phyloP scores from a whole-genome alignment of 225 moss, liverwort and hornwort genomes.

The Sphagnum contortum region DNA sequence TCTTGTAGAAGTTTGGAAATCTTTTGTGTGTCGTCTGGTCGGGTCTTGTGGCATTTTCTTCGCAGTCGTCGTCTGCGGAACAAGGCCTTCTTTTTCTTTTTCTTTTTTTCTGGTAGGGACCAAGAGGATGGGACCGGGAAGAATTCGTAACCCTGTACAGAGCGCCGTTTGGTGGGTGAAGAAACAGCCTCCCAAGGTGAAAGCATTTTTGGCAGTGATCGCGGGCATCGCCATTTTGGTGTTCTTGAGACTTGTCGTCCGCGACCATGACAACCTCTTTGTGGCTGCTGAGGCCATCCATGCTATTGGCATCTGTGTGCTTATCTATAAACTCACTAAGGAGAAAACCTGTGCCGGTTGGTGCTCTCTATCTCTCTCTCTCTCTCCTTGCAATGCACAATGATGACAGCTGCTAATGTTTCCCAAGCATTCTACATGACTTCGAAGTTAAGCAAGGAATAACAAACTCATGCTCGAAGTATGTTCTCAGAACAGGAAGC shows the following conservation, averaged over 20 bases:
- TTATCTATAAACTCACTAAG: conserved; percentile 65
- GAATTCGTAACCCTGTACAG: conserved; percentile 24
- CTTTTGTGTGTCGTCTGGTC: too few species aligned
- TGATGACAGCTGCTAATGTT: too few species aligned
- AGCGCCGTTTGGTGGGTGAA: conserved; percentile 58
- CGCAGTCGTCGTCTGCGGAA: too few species aligned
- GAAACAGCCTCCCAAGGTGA: conserved; percentile 33
- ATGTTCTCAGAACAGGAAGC: too few species aligned
- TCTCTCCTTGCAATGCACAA: background rate
- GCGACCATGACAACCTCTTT: conserved; percentile 46
- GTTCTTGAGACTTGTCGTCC: conserved; percentile 40
- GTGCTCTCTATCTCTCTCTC: background rate
- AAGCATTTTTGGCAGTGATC: conserved; percentile 11
- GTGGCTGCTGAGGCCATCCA: conserved; percentile 48
- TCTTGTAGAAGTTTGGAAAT: too few species aligned
- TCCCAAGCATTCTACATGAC: too few species aligned
- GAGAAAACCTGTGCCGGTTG: conserved; percentile 67
- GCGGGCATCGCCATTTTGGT: conserved; percentile 47
- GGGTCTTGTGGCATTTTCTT: too few species aligned
- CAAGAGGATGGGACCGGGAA: conserved; percentile 13
- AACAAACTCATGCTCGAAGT: too few species aligned
- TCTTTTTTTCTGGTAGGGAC: background rate
- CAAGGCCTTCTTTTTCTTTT: too few species aligned
- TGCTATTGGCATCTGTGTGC: conserved; percentile 39
- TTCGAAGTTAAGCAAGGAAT: too few species aligned